Evolutionary conservation across 768 basidiomycete species (phyloP), one percentile per base, ranked within the genome.

Genomic region (Pleurotus djamor): DNA sequence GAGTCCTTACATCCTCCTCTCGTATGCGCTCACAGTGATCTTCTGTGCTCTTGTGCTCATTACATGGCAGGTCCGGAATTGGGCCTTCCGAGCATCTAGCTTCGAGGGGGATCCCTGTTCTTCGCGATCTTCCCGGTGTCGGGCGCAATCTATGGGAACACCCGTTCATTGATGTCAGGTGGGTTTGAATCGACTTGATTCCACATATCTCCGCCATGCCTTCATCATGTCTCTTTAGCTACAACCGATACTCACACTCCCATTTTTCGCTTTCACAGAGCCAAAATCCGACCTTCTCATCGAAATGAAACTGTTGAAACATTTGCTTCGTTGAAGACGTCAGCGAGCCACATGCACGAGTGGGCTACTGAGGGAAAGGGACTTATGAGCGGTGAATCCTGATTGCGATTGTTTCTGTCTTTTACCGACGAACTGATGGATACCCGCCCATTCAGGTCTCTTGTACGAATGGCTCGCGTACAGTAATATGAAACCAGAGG

Each of bases 261-360:
- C 41, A 43, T 43, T 10, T 43, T n/a, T n/a, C 41, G 10, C 41
- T 43, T n/a, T 43, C 32, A n/a, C 16, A 55, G 54, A 14, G 54
- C 54, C 17, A 58, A 49, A 35, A 41, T 58, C 0, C 44, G 48
- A 12, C 44, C 45, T 14, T 8, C 57, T 9, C 57, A 58, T 8
- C n/a, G 57, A 34, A 58, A 48, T 5, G 45, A 58, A 8, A 58
- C 57, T 16, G 57, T 58, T 10, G 57, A 58, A 33, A 58, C 57
- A 34, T 58, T 58, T n/a, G 44, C 57, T n/a, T 37, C 44, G 17
- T 37, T 58, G n/a, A 36, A 41, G 28, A 58, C 57, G 1, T 58
- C 57, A 6, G 48, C 45, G 16, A 32, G 33, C 17, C 57, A 58
- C 48, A 16, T 58, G 33, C 45, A 58, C 45, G 35, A 48, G 28